Base-by-base conservation (phyloP, 345 rosid genomes). In the Populus euphratica region DNA sequence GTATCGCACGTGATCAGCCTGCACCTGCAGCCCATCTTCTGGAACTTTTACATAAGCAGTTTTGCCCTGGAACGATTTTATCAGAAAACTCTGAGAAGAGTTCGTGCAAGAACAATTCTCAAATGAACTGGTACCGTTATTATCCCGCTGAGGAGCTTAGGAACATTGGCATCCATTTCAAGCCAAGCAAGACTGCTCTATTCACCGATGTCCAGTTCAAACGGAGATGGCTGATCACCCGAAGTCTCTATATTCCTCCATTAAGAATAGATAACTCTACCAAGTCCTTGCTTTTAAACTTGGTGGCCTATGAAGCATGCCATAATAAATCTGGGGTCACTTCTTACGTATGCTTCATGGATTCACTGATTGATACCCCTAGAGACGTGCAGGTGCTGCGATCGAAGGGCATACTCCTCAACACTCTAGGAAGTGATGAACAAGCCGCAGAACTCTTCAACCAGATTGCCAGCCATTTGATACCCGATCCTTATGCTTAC, bases 231-330 rank as follows among this genome's bases (percentile, higher is more conserved):
- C 4, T 63, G 59, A 29, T 35, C 25, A 23, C 49, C 81, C 36
- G 36, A 0, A 0, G 5, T 33, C 36, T 33, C n/a, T 23, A 12
- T 6, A 73, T 84, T 3, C 84, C 84, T 12, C 75, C 63, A 14
- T 50, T 84, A 0, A 64, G 11, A 0, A 65, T 78, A 1, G 82
- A 75, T 56, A 76, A 73, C 65, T 74, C 76, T 6, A 81, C 84
- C 1, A 69, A 14, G 8, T 38, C 80, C 14, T 72, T 52, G 23
- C 41, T 84, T 13, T 35, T 78, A 17, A 84, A 84, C 76, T 50
- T 84, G 77, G 65, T 78, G 41, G 84, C 82, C 29, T 75, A 75
- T 18, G 86, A 77, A 43, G 63, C 65, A 71, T 78, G 75, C 54
- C 75, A 73, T 4, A 73, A 84, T 1, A 71, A 76, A 10, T 75